Evolutionary conservation across 2,329 filamentous ascomycete genomes (phyloP).

Genomic region (Knoxdaviesia capensis): DNA sequence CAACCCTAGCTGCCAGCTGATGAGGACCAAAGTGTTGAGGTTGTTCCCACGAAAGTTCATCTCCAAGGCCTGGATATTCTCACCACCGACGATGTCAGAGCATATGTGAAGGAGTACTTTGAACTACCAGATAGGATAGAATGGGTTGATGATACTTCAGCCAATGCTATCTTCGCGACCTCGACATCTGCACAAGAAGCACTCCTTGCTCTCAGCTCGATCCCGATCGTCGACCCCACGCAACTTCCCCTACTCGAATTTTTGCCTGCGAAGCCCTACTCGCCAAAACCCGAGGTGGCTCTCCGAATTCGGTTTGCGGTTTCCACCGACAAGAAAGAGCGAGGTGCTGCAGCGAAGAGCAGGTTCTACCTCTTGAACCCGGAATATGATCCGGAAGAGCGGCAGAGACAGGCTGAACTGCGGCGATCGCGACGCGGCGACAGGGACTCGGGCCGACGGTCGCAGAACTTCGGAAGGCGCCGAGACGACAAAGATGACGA

Average conservation of each 20-base stretch:
- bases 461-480: slow-evolving; percentile 17
- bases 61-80: slow-evolving; percentile 66
- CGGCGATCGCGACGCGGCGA: slow-evolving; percentile 44
- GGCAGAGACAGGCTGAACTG: slow-evolving; percentile 34
- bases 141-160: slow-evolving; percentile 88
- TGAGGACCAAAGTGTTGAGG: too few species aligned
- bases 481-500: slow-evolving; percentile 26
- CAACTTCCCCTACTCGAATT: slow-evolving; percentile 40
- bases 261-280: slow-evolving; percentile 47
- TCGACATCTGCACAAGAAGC: slow-evolving; percentile 31
- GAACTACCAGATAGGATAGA: slow-evolving; percentile 45
- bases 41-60: slow-evolving; percentile 44
- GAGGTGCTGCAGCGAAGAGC: slow-evolving; percentile 60
- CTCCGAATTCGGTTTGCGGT: slow-evolving; percentile 59
- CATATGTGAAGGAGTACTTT: slow-evolving; percentile 53
- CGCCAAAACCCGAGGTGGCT: slow-evolving; percentile 45
- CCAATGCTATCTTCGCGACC: slow-evolving; percentile 61
- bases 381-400: slow-evolving; percentile 66
- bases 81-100: slow-evolving; percentile 59
- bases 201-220: slow-evolving; percentile 28
- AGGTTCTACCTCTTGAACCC: slow-evolving; percentile 86
- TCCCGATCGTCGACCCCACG: slow-evolving; percentile 30
- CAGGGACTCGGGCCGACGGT: slow-evolving; percentile 20
- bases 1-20: too few species aligned
- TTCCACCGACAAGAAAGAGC: slow-evolving; percentile 57